Percentiles rank a stretch among this genome's conserved stretches.
phyloP scores from a whole-genome alignment of 176 grass and related monocot genomes.

The Chrysopogon serrulatus region DNA sequence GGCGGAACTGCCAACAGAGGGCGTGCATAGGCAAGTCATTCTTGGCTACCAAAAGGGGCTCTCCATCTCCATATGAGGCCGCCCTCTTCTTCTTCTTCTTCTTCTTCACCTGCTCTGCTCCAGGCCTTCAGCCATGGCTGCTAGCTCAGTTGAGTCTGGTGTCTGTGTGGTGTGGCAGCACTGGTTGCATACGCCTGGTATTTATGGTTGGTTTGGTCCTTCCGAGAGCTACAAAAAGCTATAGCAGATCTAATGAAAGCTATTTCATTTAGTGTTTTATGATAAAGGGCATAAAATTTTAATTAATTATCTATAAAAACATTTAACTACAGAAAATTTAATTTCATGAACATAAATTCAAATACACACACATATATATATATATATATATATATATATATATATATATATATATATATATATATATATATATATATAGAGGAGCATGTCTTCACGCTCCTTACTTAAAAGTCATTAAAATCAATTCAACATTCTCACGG shows the following conservation, averaged over 20 bases:
- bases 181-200: neutral
- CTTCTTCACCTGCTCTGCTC: neutral
- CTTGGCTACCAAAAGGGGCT: constrained; percentile 48
- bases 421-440: no score
- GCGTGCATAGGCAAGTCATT: constrained; percentile 65
- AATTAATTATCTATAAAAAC: neutral
- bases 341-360: neutral
- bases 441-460: no score
- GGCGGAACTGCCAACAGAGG: neutral
- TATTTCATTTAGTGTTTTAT: neutral
- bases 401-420: no score
- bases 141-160: neutral
- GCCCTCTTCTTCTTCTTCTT: constrained; percentile 25
- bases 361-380: no score
- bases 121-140: neutral
- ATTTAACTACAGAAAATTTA: neutral
- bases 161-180: neutral
- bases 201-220: constrained; percentile 24
- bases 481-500: no score
- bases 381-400: no score
- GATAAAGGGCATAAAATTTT: neutral
- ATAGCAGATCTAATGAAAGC: neutral
- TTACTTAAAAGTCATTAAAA: no score
- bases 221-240: neutral
- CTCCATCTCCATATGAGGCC: constrained; percentile 46